A percentile compares a stretch with the other conserved stretches of the same genome.
Conservation (phyloP, 2,329 filamentous ascomycete genomes). For the Nothophoma quercina region DNA sequence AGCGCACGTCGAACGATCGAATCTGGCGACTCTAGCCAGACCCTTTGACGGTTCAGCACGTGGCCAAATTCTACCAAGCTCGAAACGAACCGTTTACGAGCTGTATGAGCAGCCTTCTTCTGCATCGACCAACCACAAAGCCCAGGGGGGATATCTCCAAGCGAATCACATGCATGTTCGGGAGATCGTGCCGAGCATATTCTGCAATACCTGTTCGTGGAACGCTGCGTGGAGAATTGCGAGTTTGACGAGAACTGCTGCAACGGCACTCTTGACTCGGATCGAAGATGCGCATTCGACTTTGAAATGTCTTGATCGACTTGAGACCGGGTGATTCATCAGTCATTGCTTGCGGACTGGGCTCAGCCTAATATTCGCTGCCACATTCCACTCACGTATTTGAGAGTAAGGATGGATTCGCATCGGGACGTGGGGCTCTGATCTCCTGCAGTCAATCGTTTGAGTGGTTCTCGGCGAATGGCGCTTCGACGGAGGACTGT, state of each 20-base stretch:
- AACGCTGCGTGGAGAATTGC: not conserved
- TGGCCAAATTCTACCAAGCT: not conserved
- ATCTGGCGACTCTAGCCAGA: too few species aligned
- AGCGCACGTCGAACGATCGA: too few species aligned
- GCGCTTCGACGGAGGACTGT: not conserved
- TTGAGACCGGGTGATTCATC: not conserved
- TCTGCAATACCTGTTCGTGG: not conserved
- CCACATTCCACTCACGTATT: not conserved
- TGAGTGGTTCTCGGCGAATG: not conserved
- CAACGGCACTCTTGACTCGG: not conserved
- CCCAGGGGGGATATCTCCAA: not conserved
- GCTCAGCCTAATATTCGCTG: not conserved
- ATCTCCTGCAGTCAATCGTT: not conserved
- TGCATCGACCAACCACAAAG: not conserved
- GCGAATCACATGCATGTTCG: constrained; percentile 1
- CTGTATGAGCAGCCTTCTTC: not conserved
- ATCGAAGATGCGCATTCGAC: not conserved
- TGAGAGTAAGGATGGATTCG: not conserved
- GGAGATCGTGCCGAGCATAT: not conserved
- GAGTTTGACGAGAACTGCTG: not conserved
- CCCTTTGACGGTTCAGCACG: too few species aligned
- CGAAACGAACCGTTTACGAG: not conserved
- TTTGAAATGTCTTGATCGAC: not conserved
- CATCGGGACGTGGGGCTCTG: not conserved
- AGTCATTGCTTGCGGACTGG: not conserved